Evolutionary conservation across 139 green algal species (phyloP).

Genomic region (Tetradesmus obliquus): DNA sequence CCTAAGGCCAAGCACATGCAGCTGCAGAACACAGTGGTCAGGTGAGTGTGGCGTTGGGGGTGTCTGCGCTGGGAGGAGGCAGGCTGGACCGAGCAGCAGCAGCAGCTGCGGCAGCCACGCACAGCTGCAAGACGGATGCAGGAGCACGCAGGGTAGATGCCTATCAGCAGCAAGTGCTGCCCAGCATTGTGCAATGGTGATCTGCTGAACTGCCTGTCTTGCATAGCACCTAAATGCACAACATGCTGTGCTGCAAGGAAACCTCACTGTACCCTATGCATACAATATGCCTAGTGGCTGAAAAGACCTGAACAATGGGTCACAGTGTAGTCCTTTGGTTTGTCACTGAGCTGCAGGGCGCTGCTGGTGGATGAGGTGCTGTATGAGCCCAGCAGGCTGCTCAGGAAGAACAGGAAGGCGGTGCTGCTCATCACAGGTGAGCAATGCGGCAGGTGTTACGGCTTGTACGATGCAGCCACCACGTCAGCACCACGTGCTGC

Average conservation of each 20-base stretch:
- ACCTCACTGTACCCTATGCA: too few relatives aligned
- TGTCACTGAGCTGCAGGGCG: background rate
- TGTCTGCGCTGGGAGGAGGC: background rate
- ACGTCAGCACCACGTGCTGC: too few relatives aligned
- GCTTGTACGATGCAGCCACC: too few relatives aligned
- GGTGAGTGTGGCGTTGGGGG: background rate
- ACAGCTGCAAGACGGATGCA: background rate
- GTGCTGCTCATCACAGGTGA: conserved; percentile 26
- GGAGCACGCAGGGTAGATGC: too few relatives aligned
- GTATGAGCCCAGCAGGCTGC: conserved; percentile 30
- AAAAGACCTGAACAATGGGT: too few relatives aligned
- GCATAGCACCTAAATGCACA: too few relatives aligned
- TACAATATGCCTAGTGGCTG: too few relatives aligned
- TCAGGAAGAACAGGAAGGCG: conserved; percentile 20
- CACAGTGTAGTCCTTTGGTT: background rate
- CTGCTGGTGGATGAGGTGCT: conserved; percentile 26
- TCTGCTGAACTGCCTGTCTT: too few relatives aligned
- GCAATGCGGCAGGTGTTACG: too few relatives aligned
- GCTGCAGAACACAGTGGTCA: conserved; percentile 28
- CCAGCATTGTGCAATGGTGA: too few relatives aligned
- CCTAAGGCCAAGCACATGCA: background rate
- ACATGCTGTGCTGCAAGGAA: too few relatives aligned
- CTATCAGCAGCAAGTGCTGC: too few relatives aligned
- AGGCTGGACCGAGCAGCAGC: background rate
- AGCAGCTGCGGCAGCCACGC: background rate